Evolutionary conservation across 208 protist species (phyloP).

Genomic region (Leptomonas pyrrhocoris): DNA sequence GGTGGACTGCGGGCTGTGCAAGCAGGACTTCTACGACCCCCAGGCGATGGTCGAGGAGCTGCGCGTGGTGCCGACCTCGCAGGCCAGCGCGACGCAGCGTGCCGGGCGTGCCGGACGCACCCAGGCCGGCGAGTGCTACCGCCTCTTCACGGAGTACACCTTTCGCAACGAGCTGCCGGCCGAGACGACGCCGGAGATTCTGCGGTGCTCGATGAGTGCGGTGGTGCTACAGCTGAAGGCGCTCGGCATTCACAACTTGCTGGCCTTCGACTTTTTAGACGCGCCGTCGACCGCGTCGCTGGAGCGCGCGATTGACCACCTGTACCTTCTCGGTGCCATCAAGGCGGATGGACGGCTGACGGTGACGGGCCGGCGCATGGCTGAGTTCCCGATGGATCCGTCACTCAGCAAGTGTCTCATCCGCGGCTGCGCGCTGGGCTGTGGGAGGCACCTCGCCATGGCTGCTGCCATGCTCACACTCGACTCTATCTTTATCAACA

Average conservation of each 20-base stretch:
- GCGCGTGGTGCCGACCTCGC: slow-evolving; percentile 95
- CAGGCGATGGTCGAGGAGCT: slow-evolving; percentile 97
- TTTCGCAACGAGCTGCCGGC: slow-evolving; percentile 96
- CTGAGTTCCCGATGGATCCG: slow-evolving; percentile 99
- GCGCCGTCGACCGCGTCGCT: slow-evolving; percentile 96
- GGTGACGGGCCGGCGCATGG: slow-evolving; percentile 96
- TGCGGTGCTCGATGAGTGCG: slow-evolving; percentile 95
- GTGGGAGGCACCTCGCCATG: slow-evolving; percentile 89
- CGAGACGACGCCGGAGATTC: slow-evolving; percentile 96
- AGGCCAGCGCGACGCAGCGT: slow-evolving; percentile 96
- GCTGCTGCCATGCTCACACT: slow-evolving; percentile 91
- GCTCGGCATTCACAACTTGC: slow-evolving; percentile 97
- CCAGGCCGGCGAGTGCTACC: slow-evolving; percentile 95
- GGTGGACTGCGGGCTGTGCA: slow-evolving; percentile 97
- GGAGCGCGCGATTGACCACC: slow-evolving; percentile 95
- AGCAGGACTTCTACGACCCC: slow-evolving; percentile 98
- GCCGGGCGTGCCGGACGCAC: slow-evolving; percentile 95
- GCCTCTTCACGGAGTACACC: slow-evolving; percentile 94
- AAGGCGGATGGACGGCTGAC: slow-evolving; percentile 98
- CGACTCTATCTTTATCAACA: slow-evolving; percentile 96
- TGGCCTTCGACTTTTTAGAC: slow-evolving; percentile 98
- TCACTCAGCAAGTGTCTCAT: slow-evolving; percentile 96
- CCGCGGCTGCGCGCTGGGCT: slow-evolving; percentile 63
- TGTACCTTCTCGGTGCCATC: slow-evolving; percentile 99
- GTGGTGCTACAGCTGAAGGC: slow-evolving; percentile 97